Evolutionary conservation across 306 rosid species (phyloP), one percentile per base, ranked within the genome.

Genomic region (Casuarina equisetifolia): DNA sequence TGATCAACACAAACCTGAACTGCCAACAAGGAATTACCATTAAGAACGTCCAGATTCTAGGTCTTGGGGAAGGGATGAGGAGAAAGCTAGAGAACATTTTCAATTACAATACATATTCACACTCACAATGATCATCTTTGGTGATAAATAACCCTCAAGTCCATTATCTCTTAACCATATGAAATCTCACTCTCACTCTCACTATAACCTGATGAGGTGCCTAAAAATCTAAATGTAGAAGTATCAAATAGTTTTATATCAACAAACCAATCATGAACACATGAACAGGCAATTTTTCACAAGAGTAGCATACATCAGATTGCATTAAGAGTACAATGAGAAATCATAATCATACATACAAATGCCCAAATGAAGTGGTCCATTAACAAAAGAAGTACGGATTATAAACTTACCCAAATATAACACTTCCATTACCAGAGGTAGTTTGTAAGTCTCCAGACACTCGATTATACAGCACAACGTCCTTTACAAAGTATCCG

Each of bases 391-490:
- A 75, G 11, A 72, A 64, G 73, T 32, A 55, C 42, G 40, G 4
- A 73, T 36, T 9, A 51, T 46, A 70, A 82, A 84, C 88, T 87
- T 79, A 95, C 97, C 99, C 97, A 63, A 95, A 95, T 67, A 90
- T 84, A 83, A 95, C 77, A 74, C 92, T 95, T 81, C 97, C 97
- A 80, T 95, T 95, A 72, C 97, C 83, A 1, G 96, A 84, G 42
- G 90, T 82, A 74, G 98, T 92, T 80, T 91, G 35, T 64, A 89
- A 92, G 85, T 95, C 99, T 80, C 99, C 97, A 11, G 99, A 89
- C 13, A 95, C 97, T 58, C 84, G 91, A 62, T 89, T 92, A 87
- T 91, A 95, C 50, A 78, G 88, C 39, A 95, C 88, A 61, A 79
- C 11, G 84, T 95, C 99, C 77, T 84, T 92, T 36, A 95, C 90